Conservation (phyloP, 768 basidiomycete species). For the Lentinula sp. region DNA sequence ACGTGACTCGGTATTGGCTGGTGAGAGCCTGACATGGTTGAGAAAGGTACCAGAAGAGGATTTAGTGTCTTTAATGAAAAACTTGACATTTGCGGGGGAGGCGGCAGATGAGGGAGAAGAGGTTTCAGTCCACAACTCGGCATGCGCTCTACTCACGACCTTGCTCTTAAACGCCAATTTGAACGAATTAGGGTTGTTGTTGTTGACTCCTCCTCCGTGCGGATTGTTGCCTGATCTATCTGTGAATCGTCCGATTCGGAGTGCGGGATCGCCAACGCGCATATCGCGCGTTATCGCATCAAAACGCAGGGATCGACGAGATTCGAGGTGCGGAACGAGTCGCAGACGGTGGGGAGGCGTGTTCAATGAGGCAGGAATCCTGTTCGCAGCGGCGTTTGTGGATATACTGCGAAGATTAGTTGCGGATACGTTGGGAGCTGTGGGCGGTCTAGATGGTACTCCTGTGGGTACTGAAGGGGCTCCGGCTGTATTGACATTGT, state of each 20-base stretch:
- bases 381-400: neutral
- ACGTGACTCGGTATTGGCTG: conserved; percentile 76
- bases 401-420: conserved; percentile 12
- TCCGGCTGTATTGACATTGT: neutral
- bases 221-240: conserved; percentile 70
- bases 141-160: conserved; percentile 91
- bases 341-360: conserved; percentile 64
- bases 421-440: conserved; percentile 1
- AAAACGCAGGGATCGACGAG: conserved; percentile 82
- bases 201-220: conserved; percentile 60
- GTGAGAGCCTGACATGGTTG: conserved; percentile 86
- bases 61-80: conserved; percentile 35
- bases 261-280: conserved; percentile 54
- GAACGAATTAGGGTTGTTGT: conserved; percentile 17
- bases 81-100: neutral
- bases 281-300: conserved; percentile 90
- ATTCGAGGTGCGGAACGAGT: conserved; percentile 93
- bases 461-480: neutral
- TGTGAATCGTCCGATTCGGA: conserved; percentile 93
- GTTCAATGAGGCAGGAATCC: neutral
- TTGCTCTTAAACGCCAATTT: conserved; percentile 95
- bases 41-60: conserved; percentile 90
- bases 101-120: conserved; percentile 20
- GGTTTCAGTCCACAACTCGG: conserved; percentile 83
- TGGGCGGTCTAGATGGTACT: neutral